Conservation (phyloP, 2,329 filamentous ascomycete species). For the Furcasterigmium furcatum region DNA sequence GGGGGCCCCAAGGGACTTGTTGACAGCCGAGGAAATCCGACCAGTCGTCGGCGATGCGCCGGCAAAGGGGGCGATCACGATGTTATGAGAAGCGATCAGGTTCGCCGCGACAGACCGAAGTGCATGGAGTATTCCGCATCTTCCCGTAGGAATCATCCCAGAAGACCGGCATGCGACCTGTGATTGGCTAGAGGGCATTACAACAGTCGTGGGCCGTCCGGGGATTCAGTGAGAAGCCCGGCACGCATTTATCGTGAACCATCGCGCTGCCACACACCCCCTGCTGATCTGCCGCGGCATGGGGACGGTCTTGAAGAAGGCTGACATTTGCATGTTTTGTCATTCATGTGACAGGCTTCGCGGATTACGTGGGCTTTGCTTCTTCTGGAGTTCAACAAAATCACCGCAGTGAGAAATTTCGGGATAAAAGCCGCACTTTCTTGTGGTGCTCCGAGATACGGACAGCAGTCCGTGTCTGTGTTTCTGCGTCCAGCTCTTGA, state of each 20-base stretch:
- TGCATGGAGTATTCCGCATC: neutral
- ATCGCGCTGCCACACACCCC: too few species aligned
- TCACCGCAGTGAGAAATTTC: neutral
- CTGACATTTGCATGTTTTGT: neutral
- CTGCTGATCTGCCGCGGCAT: too few species aligned
- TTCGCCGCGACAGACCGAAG: neutral
- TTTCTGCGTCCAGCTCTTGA: neutral
- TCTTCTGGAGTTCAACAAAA: slow-evolving; percentile 1
- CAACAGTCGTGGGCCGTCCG: too few species aligned
- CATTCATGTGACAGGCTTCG: neutral
- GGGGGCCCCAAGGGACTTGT: neutral
- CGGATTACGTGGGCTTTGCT: neutral
- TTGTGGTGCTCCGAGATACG: slow-evolving; percentile 1
- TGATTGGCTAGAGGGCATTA: too few species aligned
- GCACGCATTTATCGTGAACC: too few species aligned
- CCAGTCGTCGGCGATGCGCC: neutral
- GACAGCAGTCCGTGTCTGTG: neutral
- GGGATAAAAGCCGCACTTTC: slow-evolving; percentile 1
- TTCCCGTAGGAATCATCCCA: neutral
- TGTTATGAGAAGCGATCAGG: neutral
- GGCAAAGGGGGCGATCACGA: neutral
- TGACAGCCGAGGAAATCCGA: neutral
- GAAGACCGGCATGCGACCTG: neutral
- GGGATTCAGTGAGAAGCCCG: too few species aligned
- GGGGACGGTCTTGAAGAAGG: neutral